Percentiles rank a stretch among this genome's conserved stretches.
Evolutionary conservation across 495 filamentous ascomycete genomes (phyloP).

Genomic region (Neurospora cerealis): DNA sequence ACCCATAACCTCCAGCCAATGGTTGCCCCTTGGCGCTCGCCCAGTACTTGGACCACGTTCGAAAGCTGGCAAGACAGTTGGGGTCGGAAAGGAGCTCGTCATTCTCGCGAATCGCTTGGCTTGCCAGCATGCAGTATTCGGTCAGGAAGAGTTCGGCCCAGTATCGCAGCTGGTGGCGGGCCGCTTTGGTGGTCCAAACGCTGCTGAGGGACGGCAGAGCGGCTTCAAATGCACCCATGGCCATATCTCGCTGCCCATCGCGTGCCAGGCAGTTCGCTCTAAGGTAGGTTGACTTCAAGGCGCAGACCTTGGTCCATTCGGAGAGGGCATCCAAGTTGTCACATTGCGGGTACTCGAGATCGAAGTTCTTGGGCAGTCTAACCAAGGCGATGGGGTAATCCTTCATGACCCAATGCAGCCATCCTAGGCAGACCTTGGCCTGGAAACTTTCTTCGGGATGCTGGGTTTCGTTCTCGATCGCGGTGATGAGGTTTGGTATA

Average conservation of each 20-base stretch:
- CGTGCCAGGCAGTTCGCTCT: constrained; percentile 60
- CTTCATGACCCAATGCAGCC: constrained; percentile 68
- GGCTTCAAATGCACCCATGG: constrained; percentile 52
- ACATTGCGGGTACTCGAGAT: constrained; percentile 38
- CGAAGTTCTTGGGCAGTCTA: constrained; percentile 53
- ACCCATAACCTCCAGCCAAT: constrained; percentile 36
- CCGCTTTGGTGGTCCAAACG: constrained; percentile 30
- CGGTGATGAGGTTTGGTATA: constrained; percentile 55
- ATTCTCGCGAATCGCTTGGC: constrained; percentile 41
- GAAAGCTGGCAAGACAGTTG: constrained; percentile 46
- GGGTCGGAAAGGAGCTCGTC: constrained; percentile 33
- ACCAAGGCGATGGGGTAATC: constrained; percentile 53
- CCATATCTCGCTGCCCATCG: constrained; percentile 42
- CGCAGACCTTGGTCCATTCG: constrained; percentile 70
- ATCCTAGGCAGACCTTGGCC: constrained; percentile 68
- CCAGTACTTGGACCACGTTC: constrained; percentile 55
- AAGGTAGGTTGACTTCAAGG: constrained; percentile 66
- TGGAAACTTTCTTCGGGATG: constrained; percentile 64
- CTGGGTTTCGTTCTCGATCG: constrained; percentile 50
- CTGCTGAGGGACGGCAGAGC: constrained; percentile 48
- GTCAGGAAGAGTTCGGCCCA: constrained; percentile 74
- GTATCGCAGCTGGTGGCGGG: constrained; percentile 50
- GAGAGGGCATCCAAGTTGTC: constrained; percentile 38
- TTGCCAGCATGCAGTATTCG: constrained; percentile 56
- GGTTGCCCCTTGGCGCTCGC: constrained; percentile 25